Conservation (phyloP, 495 filamentous ascomycete species). For the Venustampulla echinocandica region DNA sequence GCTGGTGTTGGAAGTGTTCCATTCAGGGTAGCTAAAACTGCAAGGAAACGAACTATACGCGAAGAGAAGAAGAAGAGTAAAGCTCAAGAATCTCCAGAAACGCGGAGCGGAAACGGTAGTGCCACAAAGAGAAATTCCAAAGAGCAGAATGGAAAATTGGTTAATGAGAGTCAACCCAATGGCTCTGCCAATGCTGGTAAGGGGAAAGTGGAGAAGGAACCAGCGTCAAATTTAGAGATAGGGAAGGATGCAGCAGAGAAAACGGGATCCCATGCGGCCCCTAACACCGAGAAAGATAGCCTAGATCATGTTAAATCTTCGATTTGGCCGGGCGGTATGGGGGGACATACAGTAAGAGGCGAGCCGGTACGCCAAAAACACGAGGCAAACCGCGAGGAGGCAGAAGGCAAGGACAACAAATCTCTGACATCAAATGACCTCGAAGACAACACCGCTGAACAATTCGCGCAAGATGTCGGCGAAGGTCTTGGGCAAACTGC, state of each 20-base stretch:
- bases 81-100: neutral
- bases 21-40: conserved; percentile 42
- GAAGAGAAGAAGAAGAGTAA: conserved; percentile 34
- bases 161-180: neutral
- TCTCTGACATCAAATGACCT: conserved; percentile 12
- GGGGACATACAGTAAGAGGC: conserved; percentile 9
- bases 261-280: neutral
- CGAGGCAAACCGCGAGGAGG: conserved; percentile 1
- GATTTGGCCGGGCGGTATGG: conserved; percentile 2
- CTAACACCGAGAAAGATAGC: no score
- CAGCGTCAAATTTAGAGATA: neutral
- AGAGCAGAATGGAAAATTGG: neutral
- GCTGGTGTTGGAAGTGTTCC: conserved; percentile 52
- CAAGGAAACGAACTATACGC: conserved; percentile 39
- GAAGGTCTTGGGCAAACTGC: conserved; percentile 39
- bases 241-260: neutral
- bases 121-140: neutral
- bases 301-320: no score
- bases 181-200: neutral
- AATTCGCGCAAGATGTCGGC: conserved; percentile 36
- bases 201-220: neutral
- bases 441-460: conserved; percentile 23
- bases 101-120: neutral
- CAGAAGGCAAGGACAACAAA: conserved; percentile 8
- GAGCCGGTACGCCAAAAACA: conserved; percentile 4